Evolutionary conservation across 208 protist species (phyloP).

Genomic region (Perkinsela sp.): DNA sequence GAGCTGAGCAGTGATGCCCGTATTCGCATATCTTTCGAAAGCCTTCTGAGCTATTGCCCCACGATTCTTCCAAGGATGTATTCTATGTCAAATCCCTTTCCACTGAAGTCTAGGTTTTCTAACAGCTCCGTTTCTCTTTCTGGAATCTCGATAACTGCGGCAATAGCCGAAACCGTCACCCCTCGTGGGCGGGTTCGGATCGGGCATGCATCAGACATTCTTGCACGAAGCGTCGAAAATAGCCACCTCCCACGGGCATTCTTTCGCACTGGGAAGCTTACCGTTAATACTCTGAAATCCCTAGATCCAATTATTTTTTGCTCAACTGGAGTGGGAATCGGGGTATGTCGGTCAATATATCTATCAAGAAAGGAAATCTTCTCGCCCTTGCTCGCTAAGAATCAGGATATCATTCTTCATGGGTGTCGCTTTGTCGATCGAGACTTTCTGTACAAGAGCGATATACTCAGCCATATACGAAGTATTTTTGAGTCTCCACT

Average conservation of each 20-base stretch:
- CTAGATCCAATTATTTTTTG: background rate
- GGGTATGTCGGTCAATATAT: background rate
- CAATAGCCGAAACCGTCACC: background rate
- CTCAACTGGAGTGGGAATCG: background rate
- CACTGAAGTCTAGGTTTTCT: too few species aligned
- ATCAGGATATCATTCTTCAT: background rate
- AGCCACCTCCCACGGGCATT: background rate
- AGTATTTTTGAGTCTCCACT: too few species aligned
- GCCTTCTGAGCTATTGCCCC: background rate
- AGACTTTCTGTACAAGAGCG: slow-evolving; percentile 1
- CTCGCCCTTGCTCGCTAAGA: too few species aligned
- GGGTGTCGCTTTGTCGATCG: background rate
- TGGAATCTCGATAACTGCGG: background rate
- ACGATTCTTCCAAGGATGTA: background rate
- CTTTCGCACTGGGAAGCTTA: background rate
- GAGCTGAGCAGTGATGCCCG: background rate
- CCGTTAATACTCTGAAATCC: background rate
- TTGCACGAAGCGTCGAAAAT: background rate
- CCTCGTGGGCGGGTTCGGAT: background rate
- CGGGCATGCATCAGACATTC: too few species aligned
- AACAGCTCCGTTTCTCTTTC: too few species aligned
- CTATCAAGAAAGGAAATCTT: background rate
- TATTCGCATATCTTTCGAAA: background rate
- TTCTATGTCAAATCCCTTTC: background rate
- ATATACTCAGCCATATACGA: too few species aligned